phyloP scores from a whole-genome alignment of 1,284 basidiomycete species.

The Apiotrichum brassicae region DNA sequence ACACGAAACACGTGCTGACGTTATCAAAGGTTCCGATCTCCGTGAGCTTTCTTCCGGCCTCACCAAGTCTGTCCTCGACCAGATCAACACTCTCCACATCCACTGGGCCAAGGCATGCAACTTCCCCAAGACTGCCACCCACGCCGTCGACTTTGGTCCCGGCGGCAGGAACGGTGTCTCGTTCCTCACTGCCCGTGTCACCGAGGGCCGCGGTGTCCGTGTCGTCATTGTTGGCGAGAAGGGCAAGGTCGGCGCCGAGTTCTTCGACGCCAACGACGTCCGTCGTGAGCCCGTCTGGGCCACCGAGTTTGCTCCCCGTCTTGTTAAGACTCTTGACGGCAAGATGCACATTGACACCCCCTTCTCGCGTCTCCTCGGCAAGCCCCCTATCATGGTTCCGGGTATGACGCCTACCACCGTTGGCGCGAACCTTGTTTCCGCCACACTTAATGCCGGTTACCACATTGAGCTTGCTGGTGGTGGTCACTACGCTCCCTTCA shows the following conservation, averaged over 20 bases:
- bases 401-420: slow-evolving; percentile 97
- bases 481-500: slow-evolving; percentile 87
- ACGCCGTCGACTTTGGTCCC: slow-evolving; percentile 93
- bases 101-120: slow-evolving; percentile 86
- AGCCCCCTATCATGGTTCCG: slow-evolving; percentile 96
- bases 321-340: slow-evolving; percentile 88
- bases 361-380: slow-evolving; percentile 89
- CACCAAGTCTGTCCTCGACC: slow-evolving; percentile 76
- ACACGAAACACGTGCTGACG: background rate
- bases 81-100: slow-evolving; percentile 87
- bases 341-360: slow-evolving; percentile 88
- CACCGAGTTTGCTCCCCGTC: slow-evolving; percentile 73
- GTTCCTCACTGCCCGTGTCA: slow-evolving; percentile 77
- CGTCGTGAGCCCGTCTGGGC: slow-evolving; percentile 83
- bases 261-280: slow-evolving; percentile 65
- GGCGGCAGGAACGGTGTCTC: slow-evolving; percentile 92
- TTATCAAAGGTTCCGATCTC: slow-evolving; percentile 67
- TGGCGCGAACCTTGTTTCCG: slow-evolving; percentile 83
- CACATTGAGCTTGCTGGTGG: slow-evolving; percentile 96
- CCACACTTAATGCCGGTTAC: slow-evolving; percentile 87
- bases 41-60: slow-evolving; percentile 60
- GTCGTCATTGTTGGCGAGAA: slow-evolving; percentile 80
- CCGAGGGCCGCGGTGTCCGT: slow-evolving; percentile 87
- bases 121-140: slow-evolving; percentile 83
- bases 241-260: slow-evolving; percentile 74